Conservation (phyloP, 106 monocot species). For the Dendrobium nobile region DNA sequence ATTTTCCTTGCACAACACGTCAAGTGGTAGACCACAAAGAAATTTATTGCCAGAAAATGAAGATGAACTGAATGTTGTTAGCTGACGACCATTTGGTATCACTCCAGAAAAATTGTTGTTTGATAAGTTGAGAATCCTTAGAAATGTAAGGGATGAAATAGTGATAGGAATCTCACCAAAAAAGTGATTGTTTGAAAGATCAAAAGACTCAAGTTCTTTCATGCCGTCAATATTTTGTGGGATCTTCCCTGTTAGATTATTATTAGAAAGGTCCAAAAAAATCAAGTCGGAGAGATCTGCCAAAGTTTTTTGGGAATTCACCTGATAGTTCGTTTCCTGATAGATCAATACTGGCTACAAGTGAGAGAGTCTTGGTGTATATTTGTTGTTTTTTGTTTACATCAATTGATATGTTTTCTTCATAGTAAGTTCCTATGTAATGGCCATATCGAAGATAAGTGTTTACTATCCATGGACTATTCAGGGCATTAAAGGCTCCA, state of each 20-base stretch:
- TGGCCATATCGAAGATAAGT: not conserved
- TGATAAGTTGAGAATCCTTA: no score
- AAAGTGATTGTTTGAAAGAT: slow-evolving; percentile 6
- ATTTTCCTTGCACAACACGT: not conserved
- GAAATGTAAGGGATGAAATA: no score
- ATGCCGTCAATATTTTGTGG: not conserved
- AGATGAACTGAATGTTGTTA: not conserved
- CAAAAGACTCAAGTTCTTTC: not conserved
- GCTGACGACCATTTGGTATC: slow-evolving; percentile 9
- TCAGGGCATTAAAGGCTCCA: slow-evolving; percentile 3
- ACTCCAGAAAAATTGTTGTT: not conserved
- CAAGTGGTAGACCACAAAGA: not conserved
- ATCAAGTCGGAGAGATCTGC: not conserved
- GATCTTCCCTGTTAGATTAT: slow-evolving; percentile 7
- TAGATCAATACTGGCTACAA: slow-evolving; percentile 2
- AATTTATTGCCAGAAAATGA: not conserved
- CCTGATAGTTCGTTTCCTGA: not conserved
- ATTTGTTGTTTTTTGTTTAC: not conserved
- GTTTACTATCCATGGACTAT: not conserved
- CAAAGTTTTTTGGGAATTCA: not conserved
- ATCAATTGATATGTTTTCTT: not conserved
- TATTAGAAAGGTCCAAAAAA: not conserved
- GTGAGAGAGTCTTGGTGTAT: not conserved
- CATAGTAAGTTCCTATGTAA: not conserved
- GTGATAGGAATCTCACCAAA: not conserved